Base-by-base conservation (phyloP, 257 asterid genomes). In the Jacaranda copaia region DNA sequence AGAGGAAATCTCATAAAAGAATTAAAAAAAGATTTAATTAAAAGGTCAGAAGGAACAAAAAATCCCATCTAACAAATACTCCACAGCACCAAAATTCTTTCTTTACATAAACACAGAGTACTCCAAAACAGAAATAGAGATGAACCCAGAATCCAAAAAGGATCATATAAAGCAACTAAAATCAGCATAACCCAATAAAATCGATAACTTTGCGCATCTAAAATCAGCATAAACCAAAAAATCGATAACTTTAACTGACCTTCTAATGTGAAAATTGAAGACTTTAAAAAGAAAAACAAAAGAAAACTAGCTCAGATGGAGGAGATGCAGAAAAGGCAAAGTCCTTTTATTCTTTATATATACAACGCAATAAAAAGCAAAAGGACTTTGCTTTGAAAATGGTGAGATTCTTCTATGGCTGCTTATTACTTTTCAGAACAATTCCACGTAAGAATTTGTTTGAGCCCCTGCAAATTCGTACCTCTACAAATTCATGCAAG, bases 351-450 rank as follows among this genome's bases (percentile, higher is more conserved):
- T 9, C 15, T 53, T 14, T 48, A 52, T 75, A 66, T 35, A 55
- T 36, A 49, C 25, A 76, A 63, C 70, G 74, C 59, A 68, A 55
- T 66, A 42, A 81, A 25, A 81, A 64, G 75, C 52, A 38, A 49
- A 38, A 4, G 43, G 38, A 25, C 32, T 25, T 46, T 43, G 73
- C 81, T 76, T 76, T 67, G 84, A 46, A 66, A 76, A 83, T 42
- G 45, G 79, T 59, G 74, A 83, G 86, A 83, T 83, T 75, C 86
- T 57, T 65, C 59, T 52, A 71, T 70, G 76, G 74, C 73, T 10
- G 64, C 25, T 25, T 12, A 38, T 61, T 10, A 52, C 75, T 32
- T 42, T 55, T 9, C 8, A 60, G 7, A 3, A 15, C 18, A 60
- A 35, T 35, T 0, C 7, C 45, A 13, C 4, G n/a, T 48, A 48